Evolutionary conservation across 371 early-diverging fungal genomes (phyloP).

Genomic region (Rhizopus sp.): DNA sequence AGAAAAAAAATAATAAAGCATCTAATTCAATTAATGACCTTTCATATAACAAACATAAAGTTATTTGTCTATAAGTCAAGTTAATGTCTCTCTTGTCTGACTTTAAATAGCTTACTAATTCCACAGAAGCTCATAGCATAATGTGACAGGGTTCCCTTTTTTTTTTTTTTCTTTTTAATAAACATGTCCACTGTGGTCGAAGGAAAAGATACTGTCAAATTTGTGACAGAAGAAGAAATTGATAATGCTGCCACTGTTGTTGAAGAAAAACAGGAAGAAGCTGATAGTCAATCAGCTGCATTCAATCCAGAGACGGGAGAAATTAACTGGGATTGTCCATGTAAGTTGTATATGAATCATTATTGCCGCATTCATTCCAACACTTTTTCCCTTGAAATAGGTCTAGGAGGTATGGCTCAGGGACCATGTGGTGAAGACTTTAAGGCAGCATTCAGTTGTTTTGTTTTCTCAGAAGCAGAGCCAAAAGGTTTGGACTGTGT

Average conservation of each 20-base stretch:
- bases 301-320: slow-evolving; percentile 86
- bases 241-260: slow-evolving; percentile 28
- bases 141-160: slow-evolving; percentile 2
- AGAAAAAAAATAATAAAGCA: too few species aligned
- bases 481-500: slow-evolving; percentile 90
- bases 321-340: slow-evolving; percentile 99
- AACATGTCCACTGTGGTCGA: slow-evolving; percentile 29
- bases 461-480: slow-evolving; percentile 86
- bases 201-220: slow-evolving; percentile 44
- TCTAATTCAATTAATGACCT: too few species aligned
- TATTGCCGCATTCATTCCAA: background rate
- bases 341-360: slow-evolving; percentile 38
- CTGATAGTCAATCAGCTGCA: slow-evolving; percentile 49
- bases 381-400: slow-evolving; percentile 10
- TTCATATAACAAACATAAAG: too few species aligned
- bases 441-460: slow-evolving; percentile 97
- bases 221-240: slow-evolving; percentile 42
- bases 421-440: slow-evolving; percentile 96
- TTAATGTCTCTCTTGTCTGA: too few species aligned
- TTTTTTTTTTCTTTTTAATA: background rate
- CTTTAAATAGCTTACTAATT: too few species aligned
- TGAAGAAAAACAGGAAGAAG: slow-evolving; percentile 17
- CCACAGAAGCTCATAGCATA: too few species aligned
- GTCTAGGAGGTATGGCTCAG: slow-evolving; percentile 91
- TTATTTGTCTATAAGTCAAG: too few species aligned